Percentiles rank a stretch among this genome's conserved stretches.
phyloP scores from a whole-genome alignment of 1,139 yeast species.

The Saccharomyces hybrid region DNA sequence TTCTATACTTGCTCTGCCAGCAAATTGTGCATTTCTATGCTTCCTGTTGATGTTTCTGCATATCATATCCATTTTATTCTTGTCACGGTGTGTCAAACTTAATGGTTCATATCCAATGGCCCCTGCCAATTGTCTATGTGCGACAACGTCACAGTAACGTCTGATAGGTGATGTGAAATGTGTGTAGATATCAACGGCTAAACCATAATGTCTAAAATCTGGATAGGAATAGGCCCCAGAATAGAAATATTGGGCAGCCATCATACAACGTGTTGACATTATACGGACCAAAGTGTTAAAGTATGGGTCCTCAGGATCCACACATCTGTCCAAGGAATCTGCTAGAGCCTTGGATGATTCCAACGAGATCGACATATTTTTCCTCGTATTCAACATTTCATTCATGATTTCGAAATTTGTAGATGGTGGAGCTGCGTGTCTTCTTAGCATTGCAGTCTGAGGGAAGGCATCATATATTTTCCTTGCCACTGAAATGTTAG shows the following conservation, averaged over 20 bases:
- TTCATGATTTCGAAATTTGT: constrained; percentile 84
- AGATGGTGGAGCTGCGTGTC: constrained; percentile 95
- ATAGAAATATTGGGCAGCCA: constrained; percentile 97
- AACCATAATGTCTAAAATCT: constrained; percentile 95
- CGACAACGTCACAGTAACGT: constrained; percentile 95
- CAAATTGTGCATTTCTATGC: constrained; percentile 97
- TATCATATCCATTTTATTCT: constrained; percentile 79
- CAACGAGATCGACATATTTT: constrained; percentile 67
- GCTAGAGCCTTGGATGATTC: constrained; percentile 90
- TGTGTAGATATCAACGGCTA: constrained; percentile 94
- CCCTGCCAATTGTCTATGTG: constrained; percentile 94
- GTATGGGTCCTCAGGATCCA: constrained; percentile 74
- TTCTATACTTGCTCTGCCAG: constrained; percentile 96
- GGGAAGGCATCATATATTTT: constrained; percentile 90
- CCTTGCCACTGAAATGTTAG: constrained; percentile 91
- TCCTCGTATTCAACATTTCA: constrained; percentile 81
- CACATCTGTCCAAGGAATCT: constrained; percentile 84
- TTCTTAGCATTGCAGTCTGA: constrained; percentile 95
- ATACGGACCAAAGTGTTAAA: constrained; percentile 91
- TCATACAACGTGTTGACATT: constrained; percentile 98
- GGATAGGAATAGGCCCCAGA: constrained; percentile 88
- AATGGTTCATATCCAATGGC: constrained; percentile 90
- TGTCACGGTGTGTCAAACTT: constrained; percentile 78
- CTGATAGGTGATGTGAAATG: constrained; percentile 98
- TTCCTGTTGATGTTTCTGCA: constrained; percentile 86